These are phyloP conservation scores for Hyphodiscus sp. DNA, from an alignment of 2,329 filamentous ascomycete genomes.

Conservation along the genomic window DNA sequence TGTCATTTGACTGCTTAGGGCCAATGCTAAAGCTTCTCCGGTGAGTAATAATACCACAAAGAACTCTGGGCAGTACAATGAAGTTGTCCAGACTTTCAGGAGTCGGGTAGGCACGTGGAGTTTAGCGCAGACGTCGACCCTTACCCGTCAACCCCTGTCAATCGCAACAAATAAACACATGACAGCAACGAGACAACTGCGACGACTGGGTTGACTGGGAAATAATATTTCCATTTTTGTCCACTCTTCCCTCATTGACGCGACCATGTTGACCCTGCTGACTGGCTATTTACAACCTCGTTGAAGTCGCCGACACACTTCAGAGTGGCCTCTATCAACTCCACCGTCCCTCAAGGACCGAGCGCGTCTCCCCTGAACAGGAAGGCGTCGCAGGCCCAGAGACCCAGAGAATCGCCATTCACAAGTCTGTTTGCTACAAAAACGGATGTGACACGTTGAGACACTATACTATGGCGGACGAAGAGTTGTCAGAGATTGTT, in stretches of 20 bases:
- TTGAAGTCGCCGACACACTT: slow-evolving; percentile 1
- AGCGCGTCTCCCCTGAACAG: slow-evolving; percentile 11
- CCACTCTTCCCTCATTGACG: neutral
- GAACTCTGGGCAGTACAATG: neutral
- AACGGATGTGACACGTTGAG: slow-evolving; percentile 25
- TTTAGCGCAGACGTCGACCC: neutral
- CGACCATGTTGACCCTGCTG: neutral
- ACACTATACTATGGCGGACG: slow-evolving; percentile 25
- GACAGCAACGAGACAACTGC: neutral
- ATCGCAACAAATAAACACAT: neutral
- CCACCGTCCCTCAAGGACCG: slow-evolving; percentile 4
- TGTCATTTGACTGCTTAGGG: too few species aligned
- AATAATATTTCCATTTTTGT: neutral
- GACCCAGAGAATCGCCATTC: neutral
- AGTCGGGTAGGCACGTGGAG: neutral
- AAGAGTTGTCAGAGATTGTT: slow-evolving; percentile 13
- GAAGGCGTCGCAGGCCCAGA: neutral
- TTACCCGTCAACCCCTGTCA: neutral
- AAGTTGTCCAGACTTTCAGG: neutral
- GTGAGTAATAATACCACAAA: too few species aligned
- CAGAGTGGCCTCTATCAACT: neutral
- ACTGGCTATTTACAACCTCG: neutral
- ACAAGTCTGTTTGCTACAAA: neutral
- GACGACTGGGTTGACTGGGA: neutral
- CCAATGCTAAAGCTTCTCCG: slow-evolving; percentile 46